Percentiles rank a stretch among this genome's conserved stretches.
These are phyloP conservation scores for Cladophialophora chaetospira DNA, from an alignment of 2,329 filamentous ascomycete species.

Conservation along the genomic window DNA sequence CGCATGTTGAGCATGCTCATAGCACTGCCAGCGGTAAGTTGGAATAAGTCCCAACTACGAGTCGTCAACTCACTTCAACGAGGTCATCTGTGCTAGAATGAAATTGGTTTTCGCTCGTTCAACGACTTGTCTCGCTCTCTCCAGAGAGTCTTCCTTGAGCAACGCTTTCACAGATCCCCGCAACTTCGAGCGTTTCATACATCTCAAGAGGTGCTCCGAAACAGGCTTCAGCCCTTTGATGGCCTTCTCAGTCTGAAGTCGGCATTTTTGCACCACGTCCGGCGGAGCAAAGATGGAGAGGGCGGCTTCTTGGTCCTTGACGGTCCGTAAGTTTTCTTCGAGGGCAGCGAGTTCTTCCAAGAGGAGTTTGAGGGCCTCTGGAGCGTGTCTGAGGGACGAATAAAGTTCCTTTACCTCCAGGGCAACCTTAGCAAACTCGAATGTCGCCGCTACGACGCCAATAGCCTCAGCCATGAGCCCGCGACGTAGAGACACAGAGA, in stretches of 20 bases:
- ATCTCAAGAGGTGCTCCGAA: conserved; percentile 1
- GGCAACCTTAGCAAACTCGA: conserved; percentile 14
- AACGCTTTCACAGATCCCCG: conserved; percentile 11
- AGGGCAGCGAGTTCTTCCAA: conserved; percentile 13
- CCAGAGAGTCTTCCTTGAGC: conserved; percentile 8
- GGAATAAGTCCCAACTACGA: neutral
- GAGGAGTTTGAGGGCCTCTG: neutral
- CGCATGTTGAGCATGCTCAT: conserved; percentile 9
- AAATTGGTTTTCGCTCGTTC: conserved; percentile 12
- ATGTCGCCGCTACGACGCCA: conserved; percentile 14
- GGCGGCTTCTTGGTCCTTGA: conserved; percentile 12
- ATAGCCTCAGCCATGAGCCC: conserved; percentile 16
- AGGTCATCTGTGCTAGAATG: conserved; percentile 6
- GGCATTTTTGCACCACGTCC: conserved; percentile 7
- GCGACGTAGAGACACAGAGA: neutral
- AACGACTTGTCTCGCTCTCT: conserved; percentile 3
- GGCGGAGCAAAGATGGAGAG: conserved; percentile 7
- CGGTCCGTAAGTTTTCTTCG: conserved; percentile 4
- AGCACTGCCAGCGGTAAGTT: conserved; percentile 1
- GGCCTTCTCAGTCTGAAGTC: conserved; percentile 10
- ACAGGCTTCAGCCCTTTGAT: conserved; percentile 6
- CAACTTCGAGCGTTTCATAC: conserved; percentile 8
- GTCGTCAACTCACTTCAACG: conserved; percentile 4
- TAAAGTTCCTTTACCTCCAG: conserved; percentile 5
- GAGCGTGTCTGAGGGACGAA: conserved; percentile 14